Percentiles rank a stretch among this genome's conserved stretches.
Evolutionary conservation across 257 asterid genomes (phyloP).

Genomic region (Galeopsis tetrahit): DNA sequence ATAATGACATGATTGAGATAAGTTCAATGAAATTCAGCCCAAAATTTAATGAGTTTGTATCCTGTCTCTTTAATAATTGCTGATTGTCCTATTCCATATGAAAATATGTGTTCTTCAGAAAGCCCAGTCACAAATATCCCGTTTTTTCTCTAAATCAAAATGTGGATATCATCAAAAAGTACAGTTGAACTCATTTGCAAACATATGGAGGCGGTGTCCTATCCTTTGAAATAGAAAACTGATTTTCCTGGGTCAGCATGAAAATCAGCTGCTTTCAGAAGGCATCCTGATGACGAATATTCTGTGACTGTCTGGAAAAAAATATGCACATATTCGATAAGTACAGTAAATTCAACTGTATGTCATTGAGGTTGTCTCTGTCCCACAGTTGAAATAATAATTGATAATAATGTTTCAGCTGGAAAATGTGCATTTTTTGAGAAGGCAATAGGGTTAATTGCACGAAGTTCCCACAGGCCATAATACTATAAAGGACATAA

Average conservation of each 20-base stretch:
- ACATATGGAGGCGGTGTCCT: not conserved
- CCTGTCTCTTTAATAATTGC: not conserved
- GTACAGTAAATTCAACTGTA: not conserved
- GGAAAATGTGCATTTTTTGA: conserved; percentile 10
- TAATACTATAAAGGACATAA: too few relatives aligned
- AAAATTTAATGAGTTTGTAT: not conserved
- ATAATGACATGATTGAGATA: not conserved
- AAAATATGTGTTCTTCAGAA: not conserved
- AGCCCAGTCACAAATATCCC: not conserved
- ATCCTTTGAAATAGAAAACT: not conserved
- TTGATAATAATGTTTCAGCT: conserved; percentile 25
- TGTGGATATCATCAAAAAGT: not conserved
- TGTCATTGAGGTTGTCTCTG: conserved; percentile 1
- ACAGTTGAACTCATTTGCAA: not conserved
- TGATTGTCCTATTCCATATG: not conserved
- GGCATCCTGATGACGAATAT: not conserved
- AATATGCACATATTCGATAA: not conserved
- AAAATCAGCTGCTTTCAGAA: not conserved
- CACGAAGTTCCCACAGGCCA: too few relatives aligned
- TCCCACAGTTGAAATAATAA: not conserved
- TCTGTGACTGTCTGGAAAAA: not conserved
- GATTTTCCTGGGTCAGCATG: not conserved
- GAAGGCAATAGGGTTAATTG: not conserved
- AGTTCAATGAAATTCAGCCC: not conserved
- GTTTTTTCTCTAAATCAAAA: not conserved